These are phyloP conservation scores for Nemania bipapillata DNA, from an alignment of 2,329 filamentous ascomycete genomes.

Conservation along the genomic window DNA sequence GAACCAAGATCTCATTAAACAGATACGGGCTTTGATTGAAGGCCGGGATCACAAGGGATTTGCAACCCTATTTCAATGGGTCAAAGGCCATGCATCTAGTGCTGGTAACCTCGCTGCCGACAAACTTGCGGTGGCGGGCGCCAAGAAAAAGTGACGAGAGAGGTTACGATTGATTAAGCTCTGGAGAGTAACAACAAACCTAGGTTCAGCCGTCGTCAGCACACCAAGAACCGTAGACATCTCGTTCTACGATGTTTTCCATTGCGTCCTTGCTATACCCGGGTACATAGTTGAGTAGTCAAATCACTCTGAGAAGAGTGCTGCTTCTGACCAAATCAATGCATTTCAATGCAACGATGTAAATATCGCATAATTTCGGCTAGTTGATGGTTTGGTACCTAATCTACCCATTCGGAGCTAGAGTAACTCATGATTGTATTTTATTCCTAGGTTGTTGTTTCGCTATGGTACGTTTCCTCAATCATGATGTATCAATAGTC, in stretches of 20 bases:
- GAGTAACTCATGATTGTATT: not conserved
- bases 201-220: constrained; percentile 2
- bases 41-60: constrained; percentile 70
- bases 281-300: constrained; percentile 19
- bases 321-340: not conserved
- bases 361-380: not conserved
- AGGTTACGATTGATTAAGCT: not conserved
- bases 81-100: constrained; percentile 83
- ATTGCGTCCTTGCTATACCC: constrained; percentile 22
- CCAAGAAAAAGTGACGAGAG: constrained; percentile 49
- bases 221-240: not conserved
- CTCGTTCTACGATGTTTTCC: not conserved
- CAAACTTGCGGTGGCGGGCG: constrained; percentile 75
- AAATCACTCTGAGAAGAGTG: not conserved
- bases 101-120: constrained; percentile 85
- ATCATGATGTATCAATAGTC: not conserved
- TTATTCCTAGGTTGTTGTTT: not conserved
- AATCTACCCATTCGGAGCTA: not conserved
- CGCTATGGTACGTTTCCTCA: not conserved
- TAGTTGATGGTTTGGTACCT: not conserved
- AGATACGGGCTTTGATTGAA: constrained; percentile 75
- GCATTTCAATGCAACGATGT: constrained; percentile 1
- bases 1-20: constrained; percentile 85
- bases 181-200: not conserved
- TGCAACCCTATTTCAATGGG: constrained; percentile 81